Evolutionary conservation across 179 eudicot genomes (phyloP), one percentile per base, ranked within the genome.

Genomic region (Patellifolia procumbens): DNA sequence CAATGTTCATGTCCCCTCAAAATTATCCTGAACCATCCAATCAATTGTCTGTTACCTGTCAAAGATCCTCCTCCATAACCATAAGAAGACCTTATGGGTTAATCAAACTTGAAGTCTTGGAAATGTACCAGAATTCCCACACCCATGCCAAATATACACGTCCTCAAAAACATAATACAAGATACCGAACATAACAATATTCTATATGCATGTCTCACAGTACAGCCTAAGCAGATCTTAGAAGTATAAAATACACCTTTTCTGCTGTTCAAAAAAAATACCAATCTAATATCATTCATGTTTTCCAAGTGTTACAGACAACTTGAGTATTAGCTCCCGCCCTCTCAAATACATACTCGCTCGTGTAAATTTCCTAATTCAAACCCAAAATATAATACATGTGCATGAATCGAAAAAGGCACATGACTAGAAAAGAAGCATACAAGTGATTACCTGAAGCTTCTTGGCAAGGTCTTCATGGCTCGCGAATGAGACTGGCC

Each of bases 391-490:
- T 9, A 15, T 16, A 8, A 26, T 49, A 26, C 35, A 67, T 5
- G 20, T 42, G 31, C 42, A 16, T 46, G 37, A 45, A 37, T 49
- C 43, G 32, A 28, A 17, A 24, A 48, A 61, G 52, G 3, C 58
- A 39, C 53, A 20, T 55, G 13, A 63, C 55, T 66, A 51, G 49
- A 29, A 26, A 15, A 60, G 1, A 35, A 20, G 37, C 17, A 71
- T 10, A 63, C 9, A 26, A 62, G 52, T 28, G 42, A 35, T 82
- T 67, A 91, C 93, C 96, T 89, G 89, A 77, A 91, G 93, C 87
- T 91, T 91, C 82, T 88, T 89, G 32, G 93, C 91, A 80, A 91
- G 96, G 83, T 91, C 93, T 70, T 89, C 91, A 32, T 91, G 96
- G 73, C 91, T 89, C 71, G 84, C 89, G 78, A 88, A 74, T 48